phyloP scores from a whole-genome alignment of 495 filamentous ascomycete genomes.

The Penicillium waksmanii region DNA sequence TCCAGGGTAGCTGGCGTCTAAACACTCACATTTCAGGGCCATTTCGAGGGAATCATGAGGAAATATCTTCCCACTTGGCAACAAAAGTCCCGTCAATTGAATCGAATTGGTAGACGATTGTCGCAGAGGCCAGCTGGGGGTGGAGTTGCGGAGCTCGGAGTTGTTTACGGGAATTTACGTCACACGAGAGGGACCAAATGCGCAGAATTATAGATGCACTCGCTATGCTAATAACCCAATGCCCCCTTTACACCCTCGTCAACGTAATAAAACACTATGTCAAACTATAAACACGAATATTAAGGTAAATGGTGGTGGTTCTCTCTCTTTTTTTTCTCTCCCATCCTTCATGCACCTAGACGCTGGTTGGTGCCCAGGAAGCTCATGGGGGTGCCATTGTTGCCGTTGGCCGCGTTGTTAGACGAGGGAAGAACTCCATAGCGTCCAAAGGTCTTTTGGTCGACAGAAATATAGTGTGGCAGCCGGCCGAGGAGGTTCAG shows the following conservation, averaged over 20 bases:
- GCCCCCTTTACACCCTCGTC: conserved; percentile 16
- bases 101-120: conserved; percentile 12
- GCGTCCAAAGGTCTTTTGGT: conserved; percentile 95
- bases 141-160: conserved; percentile 20
- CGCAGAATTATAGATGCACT: conserved; percentile 30
- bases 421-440: conserved; percentile 80
- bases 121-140: conserved; percentile 6
- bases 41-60: conserved; percentile 35
- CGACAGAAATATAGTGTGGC: conserved; percentile 87
- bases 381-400: conserved; percentile 53
- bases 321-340: neutral
- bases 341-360: conserved; percentile 57
- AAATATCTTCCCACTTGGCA: conserved; percentile 21
- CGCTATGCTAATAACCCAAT: conserved; percentile 35
- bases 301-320: conserved; percentile 8
- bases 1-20: neutral
- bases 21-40: conserved; percentile 49
- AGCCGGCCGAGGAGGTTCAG: conserved; percentile 79
- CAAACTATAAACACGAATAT: conserved; percentile 44
- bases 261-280: conserved; percentile 19
- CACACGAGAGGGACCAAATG: conserved; percentile 25
- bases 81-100: conserved; percentile 16
- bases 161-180: conserved; percentile 36
- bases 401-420: conserved; percentile 42
- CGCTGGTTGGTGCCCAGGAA: conserved; percentile 66